A percentile compares a stretch with the other conserved stretches of the same genome.
Evolutionary conservation across 1,284 basidiomycete species (phyloP).

Genomic region (Lignosus rhinocerotis): DNA sequence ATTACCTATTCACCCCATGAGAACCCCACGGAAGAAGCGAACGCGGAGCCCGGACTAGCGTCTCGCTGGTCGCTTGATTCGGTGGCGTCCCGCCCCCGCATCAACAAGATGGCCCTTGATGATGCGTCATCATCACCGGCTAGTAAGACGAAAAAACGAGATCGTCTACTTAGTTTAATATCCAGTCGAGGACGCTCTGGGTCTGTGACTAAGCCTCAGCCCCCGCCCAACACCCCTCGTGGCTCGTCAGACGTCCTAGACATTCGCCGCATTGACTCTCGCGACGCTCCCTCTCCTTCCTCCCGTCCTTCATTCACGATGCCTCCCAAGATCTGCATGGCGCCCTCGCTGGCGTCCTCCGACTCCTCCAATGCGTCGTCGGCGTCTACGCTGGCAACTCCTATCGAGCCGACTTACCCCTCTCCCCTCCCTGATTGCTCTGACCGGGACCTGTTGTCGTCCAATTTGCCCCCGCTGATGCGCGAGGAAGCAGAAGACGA

Average conservation of each 20-base stretch:
- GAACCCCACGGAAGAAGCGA: conserved; percentile 11
- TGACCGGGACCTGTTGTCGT: conserved; percentile 24
- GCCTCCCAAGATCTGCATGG: conserved; percentile 9
- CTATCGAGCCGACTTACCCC: conserved; percentile 19
- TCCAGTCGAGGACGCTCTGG: conserved; percentile 30
- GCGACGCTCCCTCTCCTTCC: conserved; percentile 18
- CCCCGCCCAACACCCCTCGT: conserved; percentile 23
- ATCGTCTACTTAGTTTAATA: conserved; percentile 35
- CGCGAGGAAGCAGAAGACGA: conserved; percentile 13
- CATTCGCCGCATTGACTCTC: conserved; percentile 21
- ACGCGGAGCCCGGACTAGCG: conserved; percentile 19
- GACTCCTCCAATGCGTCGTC: conserved; percentile 26
- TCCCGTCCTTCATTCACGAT: conserved; percentile 22
- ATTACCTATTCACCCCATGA: conserved; percentile 14
- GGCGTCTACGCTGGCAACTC: conserved; percentile 28
- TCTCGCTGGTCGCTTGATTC: conserved; percentile 37
- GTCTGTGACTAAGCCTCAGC: conserved; percentile 28
- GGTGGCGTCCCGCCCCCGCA: conserved; percentile 25
- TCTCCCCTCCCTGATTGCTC: background rate
- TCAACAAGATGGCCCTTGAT: conserved; percentile 17
- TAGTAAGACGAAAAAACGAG: conserved; percentile 28
- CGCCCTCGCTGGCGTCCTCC: conserved; percentile 20
- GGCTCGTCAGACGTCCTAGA: conserved; percentile 21
- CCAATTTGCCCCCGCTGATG: conserved; percentile 17
- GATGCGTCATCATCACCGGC: conserved; percentile 22